Evolutionary conservation across 2,329 filamentous ascomycete genomes (phyloP).

Genomic region (Claviceps monticola): DNA sequence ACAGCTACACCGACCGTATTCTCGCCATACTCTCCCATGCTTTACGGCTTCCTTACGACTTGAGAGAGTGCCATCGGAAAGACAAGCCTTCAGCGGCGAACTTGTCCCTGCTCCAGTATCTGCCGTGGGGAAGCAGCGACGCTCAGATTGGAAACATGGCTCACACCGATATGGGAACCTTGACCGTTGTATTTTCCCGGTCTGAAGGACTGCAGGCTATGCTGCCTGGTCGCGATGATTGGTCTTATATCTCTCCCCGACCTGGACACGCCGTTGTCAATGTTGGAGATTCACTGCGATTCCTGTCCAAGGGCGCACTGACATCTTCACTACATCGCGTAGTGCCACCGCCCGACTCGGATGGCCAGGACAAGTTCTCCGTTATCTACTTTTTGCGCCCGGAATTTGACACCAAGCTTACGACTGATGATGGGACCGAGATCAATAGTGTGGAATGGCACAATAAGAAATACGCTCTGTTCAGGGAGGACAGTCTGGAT

Average conservation of each 20-base stretch:
- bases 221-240: conserved; percentile 7
- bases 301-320: conserved; percentile 6
- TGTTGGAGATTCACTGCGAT: conserved; percentile 8
- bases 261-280: conserved; percentile 6
- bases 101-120: conserved; percentile 8
- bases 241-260: conserved; percentile 10
- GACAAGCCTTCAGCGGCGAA: conserved; percentile 8
- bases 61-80: conserved; percentile 6
- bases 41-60: conserved; percentile 1
- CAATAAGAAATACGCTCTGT: conserved; percentile 11
- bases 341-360: conserved; percentile 8
- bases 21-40: conserved; percentile 3
- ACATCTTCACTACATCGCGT: conserved; percentile 10
- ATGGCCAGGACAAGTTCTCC: conserved; percentile 10
- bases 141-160: conserved; percentile 8
- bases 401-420: conserved; percentile 10
- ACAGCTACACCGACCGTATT: conserved; percentile 2
- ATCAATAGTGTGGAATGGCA: conserved; percentile 11
- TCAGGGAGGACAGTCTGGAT: conserved; percentile 9
- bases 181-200: conserved; percentile 11
- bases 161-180: conserved; percentile 11
- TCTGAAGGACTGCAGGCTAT: conserved; percentile 10
- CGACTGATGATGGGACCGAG: conserved; percentile 6
- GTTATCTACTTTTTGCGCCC: conserved; percentile 12
- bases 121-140: conserved; percentile 8